Evolutionary conservation across 768 basidiomycete genomes (phyloP).

Genomic region (Leccinum subtestaceum): DNA sequence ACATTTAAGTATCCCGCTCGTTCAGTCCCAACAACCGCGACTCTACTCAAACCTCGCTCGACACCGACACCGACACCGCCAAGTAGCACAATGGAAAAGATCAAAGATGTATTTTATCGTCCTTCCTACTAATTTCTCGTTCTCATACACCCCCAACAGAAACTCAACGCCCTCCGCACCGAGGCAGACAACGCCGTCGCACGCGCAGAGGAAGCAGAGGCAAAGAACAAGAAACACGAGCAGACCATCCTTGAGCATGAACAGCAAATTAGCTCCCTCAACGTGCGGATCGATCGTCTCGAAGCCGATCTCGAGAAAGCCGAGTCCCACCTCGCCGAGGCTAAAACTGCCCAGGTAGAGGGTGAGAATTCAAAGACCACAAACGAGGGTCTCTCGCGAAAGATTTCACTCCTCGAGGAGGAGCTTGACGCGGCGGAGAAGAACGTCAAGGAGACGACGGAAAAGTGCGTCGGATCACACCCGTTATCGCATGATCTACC

Average conservation of each 20-base stretch:
- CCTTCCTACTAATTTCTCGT: too few relatives aligned
- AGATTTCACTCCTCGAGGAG: constrained; percentile 90
- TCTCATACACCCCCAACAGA: constrained; percentile 39
- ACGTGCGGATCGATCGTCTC: constrained; percentile 61
- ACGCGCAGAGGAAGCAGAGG: constrained; percentile 88
- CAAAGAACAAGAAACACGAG: constrained; percentile 74
- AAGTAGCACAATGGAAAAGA: constrained; percentile 42
- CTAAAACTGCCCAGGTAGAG: constrained; percentile 64
- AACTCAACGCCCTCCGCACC: constrained; percentile 69
- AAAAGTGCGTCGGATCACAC: constrained; percentile 66
- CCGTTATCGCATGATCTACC: constrained; percentile 14
- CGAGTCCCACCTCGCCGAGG: constrained; percentile 61
- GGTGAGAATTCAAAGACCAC: constrained; percentile 67
- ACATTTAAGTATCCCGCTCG: constrained; percentile 18
- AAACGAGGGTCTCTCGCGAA: constrained; percentile 72
- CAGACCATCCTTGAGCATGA: constrained; percentile 77
- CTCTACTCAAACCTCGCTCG: constrained; percentile 5
- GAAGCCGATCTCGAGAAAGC: constrained; percentile 69
- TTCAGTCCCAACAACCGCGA: constrained; percentile 15
- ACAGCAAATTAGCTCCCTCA: constrained; percentile 80
- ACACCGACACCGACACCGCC: constrained; percentile 4
- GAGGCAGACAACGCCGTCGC: constrained; percentile 81
- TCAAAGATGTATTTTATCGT: constrained; percentile 38
- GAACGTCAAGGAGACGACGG: constrained; percentile 93
- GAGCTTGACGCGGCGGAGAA: constrained; percentile 95